Evolutionary conservation across 164 flowering plant species (phyloP), one percentile per base, ranked within the genome.

Genomic region (Paratinospora sagittata): DNA sequence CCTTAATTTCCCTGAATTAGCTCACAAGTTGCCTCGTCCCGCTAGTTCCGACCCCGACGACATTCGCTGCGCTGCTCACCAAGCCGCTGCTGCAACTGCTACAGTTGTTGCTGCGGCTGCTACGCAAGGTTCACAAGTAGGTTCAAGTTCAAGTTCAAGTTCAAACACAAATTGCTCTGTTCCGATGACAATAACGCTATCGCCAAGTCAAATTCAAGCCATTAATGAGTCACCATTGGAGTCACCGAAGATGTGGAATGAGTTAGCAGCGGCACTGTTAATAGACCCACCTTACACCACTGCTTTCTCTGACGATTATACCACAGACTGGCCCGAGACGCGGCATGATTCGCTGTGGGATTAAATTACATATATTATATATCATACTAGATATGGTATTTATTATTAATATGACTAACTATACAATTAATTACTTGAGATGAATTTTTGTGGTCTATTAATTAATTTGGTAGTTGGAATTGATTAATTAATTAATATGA

Each of bases 161-260:
- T 14, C 79, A 6, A n/a, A n/a, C n/a, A n/a, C n/a, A n/a, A n/a
- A n/a, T n/a, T n/a, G n/a, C n/a, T 49, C 57, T 17, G 37, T 41
- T 19, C 84, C 86, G 0, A 68, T 67, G 24, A 82, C 74, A 2
- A 84, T 84, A 12, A 67, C 85, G 33, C 80, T 87, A 8, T 83
- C 87, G 23, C 79, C 82, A 24, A 79, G 83, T 69, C 84, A 84
- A 73, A 84, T 79, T 75, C 84, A 82, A 70, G 91, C 88, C 8
- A 86, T 90, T 47, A 84, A 87, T 17, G 91, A 88, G 67, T 82
- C 81, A 21, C 85, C 92, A 3, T 67, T 83, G 75, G 92, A 87
- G 70, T 89, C 91, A 8, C 91, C 94, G 0, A 81, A 75, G 65
- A 83, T 77, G 88, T 87, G 90, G 91, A 78, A 63, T 80, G 82